Conservation (phyloP, 371 early-diverging fungal genomes). For the Rhizopus arrhizus region DNA sequence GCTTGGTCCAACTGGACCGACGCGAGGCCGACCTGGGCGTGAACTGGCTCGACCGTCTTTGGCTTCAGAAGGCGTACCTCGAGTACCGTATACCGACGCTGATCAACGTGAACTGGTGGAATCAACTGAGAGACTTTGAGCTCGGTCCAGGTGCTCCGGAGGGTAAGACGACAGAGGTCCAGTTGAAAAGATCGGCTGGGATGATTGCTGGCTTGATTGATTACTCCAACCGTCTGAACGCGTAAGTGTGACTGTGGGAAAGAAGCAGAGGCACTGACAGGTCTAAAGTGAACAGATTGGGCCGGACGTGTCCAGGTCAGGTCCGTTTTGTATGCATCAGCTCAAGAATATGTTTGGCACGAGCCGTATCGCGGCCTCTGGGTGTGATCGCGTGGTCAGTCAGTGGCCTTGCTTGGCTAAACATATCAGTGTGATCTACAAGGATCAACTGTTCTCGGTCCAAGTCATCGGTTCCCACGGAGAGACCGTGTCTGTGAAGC, state of each 20-base stretch:
- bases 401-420: slow-evolving; percentile 71
- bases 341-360: slow-evolving; percentile 84
- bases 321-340: slow-evolving; percentile 91
- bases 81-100: slow-evolving; percentile 81
- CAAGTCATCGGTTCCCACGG: slow-evolving; percentile 75
- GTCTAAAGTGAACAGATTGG: slow-evolving; percentile 57
- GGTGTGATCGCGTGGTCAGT: slow-evolving; percentile 69
- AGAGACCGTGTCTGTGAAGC: slow-evolving; percentile 61
- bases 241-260: slow-evolving; percentile 31
- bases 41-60: slow-evolving; percentile 88
- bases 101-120: slow-evolving; percentile 92
- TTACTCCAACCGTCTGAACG: slow-evolving; percentile 76
- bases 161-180: slow-evolving; percentile 70
- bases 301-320: slow-evolving; percentile 69
- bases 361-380: slow-evolving; percentile 70
- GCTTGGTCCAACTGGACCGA: slow-evolving; percentile 66
- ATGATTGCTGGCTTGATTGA: slow-evolving; percentile 68
- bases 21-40: slow-evolving; percentile 44
- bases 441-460: slow-evolving; percentile 82
- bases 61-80: slow-evolving; percentile 90
- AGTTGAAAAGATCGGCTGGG: slow-evolving; percentile 79
- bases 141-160: slow-evolving; percentile 43
- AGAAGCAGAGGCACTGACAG: not conserved
- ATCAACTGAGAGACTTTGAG: slow-evolving; percentile 67
- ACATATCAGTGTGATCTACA: slow-evolving; percentile 82